A percentile compares a stretch with the other conserved stretches of the same genome.
Conservation (phyloP, 2,329 filamentous ascomycete species). For the Passalora sequoiae region DNA sequence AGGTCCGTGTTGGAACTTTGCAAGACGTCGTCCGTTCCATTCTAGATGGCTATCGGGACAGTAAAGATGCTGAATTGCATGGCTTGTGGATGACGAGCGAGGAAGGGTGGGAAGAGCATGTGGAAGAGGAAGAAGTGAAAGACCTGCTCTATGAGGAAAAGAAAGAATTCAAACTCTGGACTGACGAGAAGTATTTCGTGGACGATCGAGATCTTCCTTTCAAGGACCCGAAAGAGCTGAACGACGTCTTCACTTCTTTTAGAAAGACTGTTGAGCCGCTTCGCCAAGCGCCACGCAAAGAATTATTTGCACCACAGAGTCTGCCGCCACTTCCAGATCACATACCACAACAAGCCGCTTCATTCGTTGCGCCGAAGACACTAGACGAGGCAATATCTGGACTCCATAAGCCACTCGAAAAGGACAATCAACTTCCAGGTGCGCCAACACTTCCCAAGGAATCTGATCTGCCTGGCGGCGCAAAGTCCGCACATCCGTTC, state of each 20-base stretch:
- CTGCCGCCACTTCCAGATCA: constrained; percentile 56
- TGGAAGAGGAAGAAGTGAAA: constrained; percentile 56
- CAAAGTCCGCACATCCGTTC: constrained; percentile 60
- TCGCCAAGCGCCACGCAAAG: constrained; percentile 56
- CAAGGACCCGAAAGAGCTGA: constrained; percentile 54
- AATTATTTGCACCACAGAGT: constrained; percentile 50
- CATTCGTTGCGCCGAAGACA: constrained; percentile 59
- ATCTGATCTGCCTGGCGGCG: constrained; percentile 45
- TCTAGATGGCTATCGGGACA: constrained; percentile 43
- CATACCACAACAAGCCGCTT: constrained; percentile 55
- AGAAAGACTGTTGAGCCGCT: constrained; percentile 69
- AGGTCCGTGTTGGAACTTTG: constrained; percentile 58
- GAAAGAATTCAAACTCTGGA: constrained; percentile 60
- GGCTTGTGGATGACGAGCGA: constrained; percentile 71
- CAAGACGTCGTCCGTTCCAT: constrained; percentile 57
- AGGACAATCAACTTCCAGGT: constrained; percentile 41
- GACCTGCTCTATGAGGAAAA: constrained; percentile 49
- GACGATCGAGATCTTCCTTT: constrained; percentile 67
- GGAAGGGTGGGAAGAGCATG: constrained; percentile 62
- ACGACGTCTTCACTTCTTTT: constrained; percentile 71
- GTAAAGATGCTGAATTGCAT: constrained; percentile 45
- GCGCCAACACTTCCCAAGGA: constrained; percentile 35
- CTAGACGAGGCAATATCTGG: constrained; percentile 51
- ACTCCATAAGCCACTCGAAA: constrained; percentile 55
- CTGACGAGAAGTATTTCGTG: constrained; percentile 72